phyloP scores from a whole-genome alignment of 192 early-diverging fungal species.

The Entomortierella beljakovae region DNA sequence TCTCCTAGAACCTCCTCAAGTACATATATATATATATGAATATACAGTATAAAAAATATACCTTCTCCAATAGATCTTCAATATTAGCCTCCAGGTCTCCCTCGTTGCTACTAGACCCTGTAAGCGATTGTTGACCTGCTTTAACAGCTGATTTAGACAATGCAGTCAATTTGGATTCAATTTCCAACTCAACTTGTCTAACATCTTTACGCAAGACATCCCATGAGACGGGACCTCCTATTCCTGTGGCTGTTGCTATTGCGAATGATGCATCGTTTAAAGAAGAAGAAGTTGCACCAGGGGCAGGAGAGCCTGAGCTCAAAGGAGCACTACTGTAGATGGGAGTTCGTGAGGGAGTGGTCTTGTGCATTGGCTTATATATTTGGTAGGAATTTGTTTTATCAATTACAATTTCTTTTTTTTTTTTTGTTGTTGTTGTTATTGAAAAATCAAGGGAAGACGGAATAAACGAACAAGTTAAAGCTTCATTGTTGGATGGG shows the following conservation, averaged over 20 bases:
- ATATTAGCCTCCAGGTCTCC: slow-evolving; percentile 64
- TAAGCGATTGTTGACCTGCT: slow-evolving; percentile 5
- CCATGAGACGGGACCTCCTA: slow-evolving; percentile 58
- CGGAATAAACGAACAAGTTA: no score
- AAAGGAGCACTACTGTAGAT: slow-evolving; percentile 46
- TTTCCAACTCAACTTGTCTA: slow-evolving; percentile 77
- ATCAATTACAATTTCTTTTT: neutral
- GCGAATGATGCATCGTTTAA: slow-evolving; percentile 41
- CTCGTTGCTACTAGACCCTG: slow-evolving; percentile 16
- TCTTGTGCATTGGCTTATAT: slow-evolving; percentile 37
- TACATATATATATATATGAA: neutral
- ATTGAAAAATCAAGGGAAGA: no score
- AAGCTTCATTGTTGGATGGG: no score
- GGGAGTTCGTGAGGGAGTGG: slow-evolving; percentile 36
- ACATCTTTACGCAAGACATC: slow-evolving; percentile 77
- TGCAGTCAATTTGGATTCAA: slow-evolving; percentile 70
- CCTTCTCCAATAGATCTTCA: slow-evolving; percentile 74
- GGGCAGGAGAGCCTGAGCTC: slow-evolving; percentile 26
- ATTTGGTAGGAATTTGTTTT: no score
- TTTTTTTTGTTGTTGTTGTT: neutral
- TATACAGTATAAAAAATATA: slow-evolving; percentile 14
- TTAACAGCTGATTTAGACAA: slow-evolving; percentile 62
- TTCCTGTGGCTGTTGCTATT: slow-evolving; percentile 34
- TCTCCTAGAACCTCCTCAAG: neutral
- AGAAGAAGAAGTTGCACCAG: neutral